A percentile compares a stretch with the other conserved stretches of the same genome.
Conservation (phyloP, 2,329 filamentous ascomycete species). For the Monosporascus sp. region DNA sequence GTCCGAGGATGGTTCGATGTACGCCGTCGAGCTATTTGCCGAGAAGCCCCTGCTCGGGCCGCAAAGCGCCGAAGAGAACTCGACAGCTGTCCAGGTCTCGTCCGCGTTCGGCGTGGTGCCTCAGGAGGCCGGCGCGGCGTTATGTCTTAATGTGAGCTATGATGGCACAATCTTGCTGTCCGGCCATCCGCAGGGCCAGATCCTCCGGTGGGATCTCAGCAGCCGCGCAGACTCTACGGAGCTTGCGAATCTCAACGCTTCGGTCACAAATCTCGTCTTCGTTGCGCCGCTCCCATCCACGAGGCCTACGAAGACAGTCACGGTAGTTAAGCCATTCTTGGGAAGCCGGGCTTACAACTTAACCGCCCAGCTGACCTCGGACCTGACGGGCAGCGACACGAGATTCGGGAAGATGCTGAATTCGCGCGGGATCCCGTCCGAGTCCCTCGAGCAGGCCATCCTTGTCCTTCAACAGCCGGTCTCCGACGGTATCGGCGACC, state of each 20-base stretch:
- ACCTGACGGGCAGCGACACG: slow-evolving; percentile 29
- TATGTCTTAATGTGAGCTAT: slow-evolving; percentile 69
- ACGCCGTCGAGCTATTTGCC: slow-evolving; percentile 67
- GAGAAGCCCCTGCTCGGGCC: slow-evolving; percentile 50
- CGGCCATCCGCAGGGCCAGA: slow-evolving; percentile 73
- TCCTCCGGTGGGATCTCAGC: slow-evolving; percentile 75
- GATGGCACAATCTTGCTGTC: slow-evolving; percentile 77
- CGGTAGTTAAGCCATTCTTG: slow-evolving; percentile 75
- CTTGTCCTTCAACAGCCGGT: slow-evolving; percentile 36
- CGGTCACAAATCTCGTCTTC: slow-evolving; percentile 78
- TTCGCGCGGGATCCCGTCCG: slow-evolving; percentile 40
- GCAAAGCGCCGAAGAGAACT: slow-evolving; percentile 45
- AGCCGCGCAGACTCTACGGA: slow-evolving; percentile 63
- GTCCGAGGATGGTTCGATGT: slow-evolving; percentile 74
- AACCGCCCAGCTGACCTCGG: slow-evolving; percentile 54
- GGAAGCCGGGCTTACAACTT: slow-evolving; percentile 60
- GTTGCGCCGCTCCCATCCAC: slow-evolving; percentile 53
- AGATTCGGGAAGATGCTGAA: slow-evolving; percentile 41
- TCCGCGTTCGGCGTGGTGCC: slow-evolving; percentile 52
- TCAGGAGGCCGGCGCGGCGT: slow-evolving; percentile 58
- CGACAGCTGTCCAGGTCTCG: slow-evolving; percentile 51
- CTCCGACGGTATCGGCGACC: slow-evolving; percentile 23
- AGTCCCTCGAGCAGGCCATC: slow-evolving; percentile 45
- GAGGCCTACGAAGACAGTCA: slow-evolving; percentile 44
- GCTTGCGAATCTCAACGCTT: slow-evolving; percentile 67